phyloP scores from a whole-genome alignment of 345 rosid genomes.

The Gossypium mustelinum region DNA sequence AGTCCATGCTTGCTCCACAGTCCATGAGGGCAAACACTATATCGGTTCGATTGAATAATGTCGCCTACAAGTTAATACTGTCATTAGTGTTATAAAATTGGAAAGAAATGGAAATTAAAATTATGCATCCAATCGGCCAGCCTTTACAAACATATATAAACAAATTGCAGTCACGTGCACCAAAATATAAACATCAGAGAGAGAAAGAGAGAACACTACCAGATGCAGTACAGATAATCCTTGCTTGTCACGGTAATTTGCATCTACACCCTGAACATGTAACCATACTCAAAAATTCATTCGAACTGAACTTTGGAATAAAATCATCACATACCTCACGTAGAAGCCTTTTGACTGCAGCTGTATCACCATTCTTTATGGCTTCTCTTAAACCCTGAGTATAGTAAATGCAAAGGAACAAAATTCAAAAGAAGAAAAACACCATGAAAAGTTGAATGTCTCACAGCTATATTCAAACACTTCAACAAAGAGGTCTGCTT shows the following conservation, averaged over 20 bases:
- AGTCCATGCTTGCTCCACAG: conserved; percentile 71
- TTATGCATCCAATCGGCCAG: background rate
- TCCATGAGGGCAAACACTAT: conserved; percentile 77
- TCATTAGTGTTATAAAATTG: conserved; percentile 17
- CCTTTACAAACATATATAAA: background rate
- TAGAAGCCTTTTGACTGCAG: conserved; percentile 76
- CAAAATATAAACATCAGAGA: background rate
- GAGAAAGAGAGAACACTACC: conserved; percentile 35
- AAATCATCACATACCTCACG: conserved; percentile 51
- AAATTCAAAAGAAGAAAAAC: background rate
- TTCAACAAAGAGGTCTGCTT: background rate
- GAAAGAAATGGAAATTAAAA: background rate
- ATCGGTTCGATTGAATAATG: conserved; percentile 75
- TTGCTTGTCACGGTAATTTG: conserved; percentile 86
- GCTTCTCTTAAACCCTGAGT: conserved; percentile 90
- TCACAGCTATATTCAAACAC: background rate
- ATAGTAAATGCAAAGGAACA: conserved; percentile 17
- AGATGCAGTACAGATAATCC: conserved; percentile 87
- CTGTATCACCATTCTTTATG: conserved; percentile 77
- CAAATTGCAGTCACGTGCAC: background rate
- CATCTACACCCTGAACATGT: conserved; percentile 70
- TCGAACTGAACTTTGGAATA: background rate
- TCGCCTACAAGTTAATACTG: conserved; percentile 48
- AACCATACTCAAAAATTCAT: conserved; percentile 15
- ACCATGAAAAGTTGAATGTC: conserved; percentile 9